Base-by-base conservation (phyloP, 345 rosid genomes). In the Eucalyptus virginea region DNA sequence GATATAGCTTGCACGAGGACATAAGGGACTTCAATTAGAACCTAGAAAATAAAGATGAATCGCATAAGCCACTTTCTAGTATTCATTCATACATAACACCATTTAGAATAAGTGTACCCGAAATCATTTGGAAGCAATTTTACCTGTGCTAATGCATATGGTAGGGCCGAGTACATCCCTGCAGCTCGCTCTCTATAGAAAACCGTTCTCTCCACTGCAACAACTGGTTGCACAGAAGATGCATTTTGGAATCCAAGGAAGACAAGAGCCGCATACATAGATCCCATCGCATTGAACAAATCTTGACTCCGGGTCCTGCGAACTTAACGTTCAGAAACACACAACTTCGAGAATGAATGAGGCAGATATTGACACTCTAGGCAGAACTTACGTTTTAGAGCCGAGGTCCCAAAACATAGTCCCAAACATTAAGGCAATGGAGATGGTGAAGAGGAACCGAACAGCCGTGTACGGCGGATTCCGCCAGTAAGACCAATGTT, bases 81-180 rank as follows among this genome's bases (percentile, higher is more conserved):
- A 60, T 5, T 60, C 15, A 60, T 60, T 58, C 26, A 11, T 60
- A 30, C 67, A 60, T 58, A 7, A 58, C 65, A 58, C n/a, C 11
- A 26, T 56, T 58, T 88, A n/a, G 34, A 24, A 51, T 40, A 11
- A 81, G 28, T 42, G n/a, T 54, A 19, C 54, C 23, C 32, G 5
- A 13, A 86, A 52, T 23, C 47, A 47, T 19, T 26, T 34, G 13
- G 21, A 21, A 72, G 72, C 26, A 52, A 18, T n/a, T 18, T 62
- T 88, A 94, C 95, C 92, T 94, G 95, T 77, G 93, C 93, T 32
- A 91, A 89, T 16, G 96, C 96, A 54, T 93, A 94, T 11, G 95
- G 93, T 86, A 93, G 19, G 58, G 93, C 91, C 19, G 94, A 93
- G 58, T 94, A 94, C 96, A 94, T 94, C 88, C 96, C 94, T 0